phyloP scores from a whole-genome alignment of 2,329 filamentous ascomycete species.

The Didymella pomorum region DNA sequence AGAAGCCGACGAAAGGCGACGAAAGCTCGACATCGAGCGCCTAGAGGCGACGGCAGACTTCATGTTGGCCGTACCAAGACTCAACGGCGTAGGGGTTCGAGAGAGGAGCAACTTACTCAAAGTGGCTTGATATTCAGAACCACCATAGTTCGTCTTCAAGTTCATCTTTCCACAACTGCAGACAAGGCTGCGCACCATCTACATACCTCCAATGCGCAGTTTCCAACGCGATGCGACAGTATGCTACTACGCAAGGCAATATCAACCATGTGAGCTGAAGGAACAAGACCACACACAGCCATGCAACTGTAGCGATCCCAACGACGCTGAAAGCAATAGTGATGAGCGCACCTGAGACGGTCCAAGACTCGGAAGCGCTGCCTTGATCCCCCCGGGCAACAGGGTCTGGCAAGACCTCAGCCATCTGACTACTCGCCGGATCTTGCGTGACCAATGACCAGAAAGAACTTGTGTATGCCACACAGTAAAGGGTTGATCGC shows the following conservation, averaged over 20 bases:
- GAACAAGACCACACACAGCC: not conserved
- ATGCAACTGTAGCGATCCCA: not conserved
- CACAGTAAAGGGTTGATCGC: not conserved
- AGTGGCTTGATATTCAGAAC: not conserved
- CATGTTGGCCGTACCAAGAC: too few relatives aligned
- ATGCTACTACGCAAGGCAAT: not conserved
- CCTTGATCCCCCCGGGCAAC: not conserved
- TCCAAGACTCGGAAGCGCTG: not conserved
- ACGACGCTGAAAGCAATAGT: not conserved
- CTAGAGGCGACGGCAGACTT: not conserved
- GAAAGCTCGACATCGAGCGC: not conserved
- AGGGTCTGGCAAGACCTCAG: not conserved
- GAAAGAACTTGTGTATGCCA: not conserved
- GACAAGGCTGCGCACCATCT: not conserved
- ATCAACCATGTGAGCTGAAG: not conserved
- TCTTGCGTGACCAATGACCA: not conserved
- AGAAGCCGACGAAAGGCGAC: constrained; percentile 6
- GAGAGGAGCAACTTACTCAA: not conserved
- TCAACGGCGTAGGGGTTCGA: too few relatives aligned
- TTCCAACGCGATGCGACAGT: not conserved
- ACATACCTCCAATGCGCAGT: not conserved
- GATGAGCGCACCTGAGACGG: not conserved
- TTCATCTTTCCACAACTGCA: not conserved
- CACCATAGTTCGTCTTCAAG: constrained; percentile 1
- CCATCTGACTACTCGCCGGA: not conserved